Conservation (phyloP, 2,329 filamentous ascomycete species). For the Aspergillus intermedius region DNA sequence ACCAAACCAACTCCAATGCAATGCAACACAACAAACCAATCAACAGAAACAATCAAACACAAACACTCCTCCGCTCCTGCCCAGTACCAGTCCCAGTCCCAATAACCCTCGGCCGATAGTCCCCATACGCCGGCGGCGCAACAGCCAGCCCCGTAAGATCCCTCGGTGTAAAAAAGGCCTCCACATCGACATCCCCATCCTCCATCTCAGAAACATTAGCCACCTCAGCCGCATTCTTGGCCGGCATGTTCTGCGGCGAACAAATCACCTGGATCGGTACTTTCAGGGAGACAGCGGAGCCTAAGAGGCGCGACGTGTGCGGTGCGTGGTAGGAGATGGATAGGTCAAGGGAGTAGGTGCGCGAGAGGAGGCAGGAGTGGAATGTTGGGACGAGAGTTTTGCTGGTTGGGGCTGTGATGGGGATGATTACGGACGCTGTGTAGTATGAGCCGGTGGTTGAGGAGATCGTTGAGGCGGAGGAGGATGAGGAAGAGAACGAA, state of each 20-base stretch:
- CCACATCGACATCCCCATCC: background rate
- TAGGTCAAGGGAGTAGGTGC: constrained; percentile 57
- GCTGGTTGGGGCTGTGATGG: constrained; percentile 53
- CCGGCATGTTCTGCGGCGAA: background rate
- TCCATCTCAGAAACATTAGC: background rate
- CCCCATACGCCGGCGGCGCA: background rate
- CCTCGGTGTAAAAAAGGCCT: background rate
- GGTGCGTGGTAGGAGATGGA: constrained; percentile 50
- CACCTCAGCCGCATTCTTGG: background rate
- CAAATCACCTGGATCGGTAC: constrained; percentile 38
- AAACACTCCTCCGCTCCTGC: background rate
- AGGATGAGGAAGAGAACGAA: constrained; percentile 23
- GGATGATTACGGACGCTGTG: constrained; percentile 57
- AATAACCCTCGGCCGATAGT: background rate
- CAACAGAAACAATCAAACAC: background rate
- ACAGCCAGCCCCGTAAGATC: background rate
- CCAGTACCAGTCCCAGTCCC: background rate
- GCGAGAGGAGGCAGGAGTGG: constrained; percentile 61
- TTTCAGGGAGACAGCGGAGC: constrained; percentile 34
- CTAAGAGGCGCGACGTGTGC: constrained; percentile 32
- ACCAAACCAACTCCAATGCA: background rate
- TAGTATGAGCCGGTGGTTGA: constrained; percentile 50
- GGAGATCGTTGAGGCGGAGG: constrained; percentile 23
- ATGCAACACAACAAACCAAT: background rate
- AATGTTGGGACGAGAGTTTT: constrained; percentile 64